phyloP scores from a whole-genome alignment of 495 filamentous ascomycete genomes.

The Aspergillus mulundensis region DNA sequence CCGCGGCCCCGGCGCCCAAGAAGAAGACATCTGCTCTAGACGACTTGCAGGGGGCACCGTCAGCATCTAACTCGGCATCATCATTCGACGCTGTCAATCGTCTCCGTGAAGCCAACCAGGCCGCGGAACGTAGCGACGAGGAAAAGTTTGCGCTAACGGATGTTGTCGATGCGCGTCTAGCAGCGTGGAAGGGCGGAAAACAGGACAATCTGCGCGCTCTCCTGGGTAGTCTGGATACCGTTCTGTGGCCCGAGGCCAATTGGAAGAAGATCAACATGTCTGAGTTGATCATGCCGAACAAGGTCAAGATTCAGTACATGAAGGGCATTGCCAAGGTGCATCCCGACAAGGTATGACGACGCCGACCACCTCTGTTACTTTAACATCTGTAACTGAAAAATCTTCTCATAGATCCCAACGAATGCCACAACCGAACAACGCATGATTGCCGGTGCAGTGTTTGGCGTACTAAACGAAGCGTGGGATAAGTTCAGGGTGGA shows the following conservation, averaged over 20 bases:
- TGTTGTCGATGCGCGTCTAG: conserved; percentile 70
- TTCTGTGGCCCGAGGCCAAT: conserved; percentile 85
- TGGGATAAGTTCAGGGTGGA: conserved; percentile 98
- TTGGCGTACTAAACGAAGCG: conserved; percentile 89
- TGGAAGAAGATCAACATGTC: conserved; percentile 97
- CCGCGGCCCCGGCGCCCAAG: conserved; percentile 33
- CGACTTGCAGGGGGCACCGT: conserved; percentile 32
- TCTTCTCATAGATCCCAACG: conserved; percentile 62
- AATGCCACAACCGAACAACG: conserved; percentile 88
- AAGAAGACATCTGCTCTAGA: conserved; percentile 44
- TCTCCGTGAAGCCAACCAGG: conserved; percentile 75
- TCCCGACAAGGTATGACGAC: conserved; percentile 83
- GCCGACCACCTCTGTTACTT: no score
- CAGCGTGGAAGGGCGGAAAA: conserved; percentile 81
- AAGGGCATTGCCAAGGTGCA: conserved; percentile 98
- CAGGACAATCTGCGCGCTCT: conserved; percentile 88
- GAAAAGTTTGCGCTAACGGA: conserved; percentile 90
- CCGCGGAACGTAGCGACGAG: conserved; percentile 77
- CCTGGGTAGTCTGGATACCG: conserved; percentile 79
- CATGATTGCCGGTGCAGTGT: conserved; percentile 89
- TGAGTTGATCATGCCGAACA: conserved; percentile 82
- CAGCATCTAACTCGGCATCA: conserved; percentile 18
- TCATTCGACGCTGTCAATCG: conserved; percentile 64
- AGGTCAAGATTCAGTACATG: conserved; percentile 97
- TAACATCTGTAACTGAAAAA: no score